Evolutionary conservation across 345 rosid species (phyloP).

Genomic region (Pseudoturritis turrita): DNA sequence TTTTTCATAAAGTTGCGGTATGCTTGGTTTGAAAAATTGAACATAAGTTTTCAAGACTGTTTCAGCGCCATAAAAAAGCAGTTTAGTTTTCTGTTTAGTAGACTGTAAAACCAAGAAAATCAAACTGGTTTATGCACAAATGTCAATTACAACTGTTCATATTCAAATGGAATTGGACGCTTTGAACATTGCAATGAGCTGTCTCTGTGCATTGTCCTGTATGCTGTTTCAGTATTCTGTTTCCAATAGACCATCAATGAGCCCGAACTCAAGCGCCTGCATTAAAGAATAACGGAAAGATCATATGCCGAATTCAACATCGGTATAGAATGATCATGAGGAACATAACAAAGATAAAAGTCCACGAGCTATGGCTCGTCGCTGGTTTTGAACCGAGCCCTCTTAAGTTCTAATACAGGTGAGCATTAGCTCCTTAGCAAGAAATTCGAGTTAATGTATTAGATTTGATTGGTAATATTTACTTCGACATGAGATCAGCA

Average conservation of each 20-base stretch:
- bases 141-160: conserved; percentile 5
- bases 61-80: not conserved
- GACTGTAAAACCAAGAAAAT: not conserved
- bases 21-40: not conserved
- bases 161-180: conserved; percentile 15
- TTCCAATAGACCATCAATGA: conserved; percentile 75
- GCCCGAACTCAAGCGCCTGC: conserved; percentile 91
- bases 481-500: not conserved
- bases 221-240: conserved; percentile 52
- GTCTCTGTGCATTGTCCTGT: not conserved
- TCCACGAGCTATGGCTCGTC: not conserved
- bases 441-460: not conserved
- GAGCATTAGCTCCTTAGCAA: not conserved
- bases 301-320: not conserved
- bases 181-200: conserved; percentile 5
- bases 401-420: not conserved
- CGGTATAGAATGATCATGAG: not conserved
- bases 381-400: not conserved
- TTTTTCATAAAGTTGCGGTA: not conserved
- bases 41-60: not conserved
- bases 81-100: not conserved
- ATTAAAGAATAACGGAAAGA: not conserved
- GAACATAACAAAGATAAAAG: not conserved
- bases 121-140: conserved; percentile 23
- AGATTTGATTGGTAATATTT: not conserved